Percentiles rank a stretch among this genome's conserved stretches.
phyloP scores from a whole-genome alignment of 768 basidiomycete genomes.

The Leccinum subgranulosum region DNA sequence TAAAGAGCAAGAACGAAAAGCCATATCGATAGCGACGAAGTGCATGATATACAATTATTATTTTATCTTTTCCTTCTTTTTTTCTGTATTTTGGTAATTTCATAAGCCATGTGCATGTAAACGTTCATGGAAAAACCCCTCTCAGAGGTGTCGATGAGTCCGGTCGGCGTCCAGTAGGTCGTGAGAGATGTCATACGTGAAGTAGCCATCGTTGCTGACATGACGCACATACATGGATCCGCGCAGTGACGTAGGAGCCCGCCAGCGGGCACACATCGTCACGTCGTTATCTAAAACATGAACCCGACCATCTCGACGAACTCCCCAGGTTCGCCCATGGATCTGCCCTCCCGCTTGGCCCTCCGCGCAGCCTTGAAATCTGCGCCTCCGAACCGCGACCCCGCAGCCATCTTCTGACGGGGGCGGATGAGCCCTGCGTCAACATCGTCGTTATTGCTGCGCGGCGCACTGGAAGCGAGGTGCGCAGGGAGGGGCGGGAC shows the following conservation, averaged over 20 bases:
- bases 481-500: constrained; percentile 23
- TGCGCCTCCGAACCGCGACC: constrained; percentile 24
- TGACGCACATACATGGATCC: background rate
- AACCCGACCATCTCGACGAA: constrained; percentile 32
- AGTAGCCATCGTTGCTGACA: background rate
- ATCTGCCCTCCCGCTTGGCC: constrained; percentile 25
- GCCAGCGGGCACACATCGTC: background rate
- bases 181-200: background rate
- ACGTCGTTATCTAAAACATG: background rate
- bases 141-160: background rate
- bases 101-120: background rate
- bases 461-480: background rate
- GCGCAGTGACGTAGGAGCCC: background rate
- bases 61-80: background rate
- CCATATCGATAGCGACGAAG: background rate
- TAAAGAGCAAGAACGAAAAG: background rate
- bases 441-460: background rate
- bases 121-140: background rate
- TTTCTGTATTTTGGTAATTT: background rate
- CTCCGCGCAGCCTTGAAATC: constrained; percentile 30
- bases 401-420: constrained; percentile 20
- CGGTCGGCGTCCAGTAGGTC: background rate
- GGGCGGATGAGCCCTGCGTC: constrained; percentile 18
- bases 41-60: background rate
- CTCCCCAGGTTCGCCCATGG: background rate